Evolutionary conservation across 306 rosid genomes (phyloP), one percentile per base, ranked within the genome.

Genomic region (Sesbania bispinosa): DNA sequence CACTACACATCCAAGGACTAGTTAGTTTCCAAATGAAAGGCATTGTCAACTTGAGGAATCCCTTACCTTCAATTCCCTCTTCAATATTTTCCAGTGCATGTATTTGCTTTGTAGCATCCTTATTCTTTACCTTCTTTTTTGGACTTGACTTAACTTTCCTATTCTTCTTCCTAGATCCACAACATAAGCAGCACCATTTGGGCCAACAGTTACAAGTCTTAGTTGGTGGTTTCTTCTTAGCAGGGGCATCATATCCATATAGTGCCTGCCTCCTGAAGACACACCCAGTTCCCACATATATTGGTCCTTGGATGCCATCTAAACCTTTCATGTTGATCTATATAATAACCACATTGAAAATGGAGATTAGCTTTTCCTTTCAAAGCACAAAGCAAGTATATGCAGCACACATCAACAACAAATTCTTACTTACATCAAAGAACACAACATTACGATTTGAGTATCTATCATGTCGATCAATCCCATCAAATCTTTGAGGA

Each of bases 251-350:
- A 67, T 71, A 89, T 51, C 98, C 98, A 18, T 92, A 92, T 4
- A 92, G 96, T 20, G 98, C 98, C 71, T 89, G 96, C 90, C 98
- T 84, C 80, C 97, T 81, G 75, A 92, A 92, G 52, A 92, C 96
- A 32, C 98, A 89, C 53, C 98, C 98, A 42, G 98, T 92, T 73
- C 98, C 98, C 2, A 92, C 98, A 41, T 92, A 92, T 33, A 92
- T 89, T 15, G 98, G 98, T 62, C 98, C 98, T 85, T 92, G 98
- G 65, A 92, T 92, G 15, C 98, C 98, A 41, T 92, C 98, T 55
- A 92, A 81, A 52, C 98, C 98, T 83, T 92, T 92, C 98, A 92
- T 89, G 74, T 92, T 92, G 82, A 92, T 89, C 98, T 88, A 77
- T 35, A 23, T 20, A 47, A 21, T 23, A n/a, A n/a, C n/a, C n/a